Base-by-base conservation (phyloP, 495 filamentous ascomycete species). In the Amniculicola lignicola region DNA sequence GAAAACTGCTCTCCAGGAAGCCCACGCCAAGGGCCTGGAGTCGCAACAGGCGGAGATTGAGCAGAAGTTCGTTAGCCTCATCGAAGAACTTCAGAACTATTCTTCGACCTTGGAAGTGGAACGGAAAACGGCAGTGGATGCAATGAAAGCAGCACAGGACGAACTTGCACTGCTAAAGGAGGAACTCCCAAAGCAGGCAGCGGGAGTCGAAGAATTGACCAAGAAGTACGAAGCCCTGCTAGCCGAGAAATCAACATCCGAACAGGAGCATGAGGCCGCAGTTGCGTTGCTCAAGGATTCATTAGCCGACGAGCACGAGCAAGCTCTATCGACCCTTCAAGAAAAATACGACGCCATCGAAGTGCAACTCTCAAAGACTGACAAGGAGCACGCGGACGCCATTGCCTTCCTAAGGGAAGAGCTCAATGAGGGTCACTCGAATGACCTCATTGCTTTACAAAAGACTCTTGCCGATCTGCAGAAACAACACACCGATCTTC, bases 381-480 rank as follows among this genome's bases (percentile, higher is more conserved):
- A 64, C 23, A 29, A 56, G 29, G 61, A 55, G 31, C 61, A 64
- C 21, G 51, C 28, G 10, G 61, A 64, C 38, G 61, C 61, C 14
- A 59, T 64, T 33, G 61, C 55, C 6, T 29, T 64, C 2, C 45
- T 60, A 15, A 47, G 51, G 28, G 56, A 59, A 37, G 56, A 64
- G 36, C 56, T 64, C 7, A 41, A 41, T 15, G 56, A 64, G 19
- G 51, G 56, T 1, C 56, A 64, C 37, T 60, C 61, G 19, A 64
- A 60, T 33, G 56, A 64, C 25, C 24, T 64, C 15, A 12, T 23
- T 11, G 23, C 51, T 28, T 35, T 60, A 38, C 55, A 57, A 42
- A 53, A 54, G 18, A 59, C 16, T 5, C 23, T 64, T 0, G 61
- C 51, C 28, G 56, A 59, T 4, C 16, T 60, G 25, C 49, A 64